Base-by-base conservation (phyloP, 208 protist genomes). In the Leishmania aethiopica region DNA sequence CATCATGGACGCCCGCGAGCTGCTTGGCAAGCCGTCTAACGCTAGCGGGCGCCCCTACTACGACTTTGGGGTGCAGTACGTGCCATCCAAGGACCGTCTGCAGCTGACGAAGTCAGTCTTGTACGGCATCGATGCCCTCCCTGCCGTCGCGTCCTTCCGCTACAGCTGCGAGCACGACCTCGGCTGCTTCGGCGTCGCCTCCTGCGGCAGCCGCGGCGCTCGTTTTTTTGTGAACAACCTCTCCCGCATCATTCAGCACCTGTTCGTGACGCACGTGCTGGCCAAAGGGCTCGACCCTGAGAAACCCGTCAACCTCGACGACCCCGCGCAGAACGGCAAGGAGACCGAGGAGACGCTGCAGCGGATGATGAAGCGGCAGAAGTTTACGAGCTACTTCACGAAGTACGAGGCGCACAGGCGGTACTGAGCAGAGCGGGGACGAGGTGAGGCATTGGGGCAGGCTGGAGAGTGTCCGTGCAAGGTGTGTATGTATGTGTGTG, bases 241-340 rank as follows among this genome's bases (percentile, higher is more conserved):
- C 5, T 93, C 91, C 7, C 88, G 88, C 53, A 89, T 93, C 77
- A 91, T 97, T 70, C 90, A 94, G 80, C 90, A 95, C 69, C 84
- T 95, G 40, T 95, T 95, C 77, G 78, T 95, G 53, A 94, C 94
- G 82, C 93, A 96, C 78, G 86, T 93, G 37, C 84, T 95, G 74
- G 22, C 77, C 57, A 90, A 91, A 47, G 89, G 89, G 19, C 73
- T 95, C 19, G 86, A 95, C 70, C 87, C 88, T 28, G 72, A 87
- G 78, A 83, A 84, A 71, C 85, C 83, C 32, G 80, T 88, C n/a
- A 77, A 94, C 80, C 78, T 96, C 35, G 86, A 94, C 72, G 85
- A 95, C 78, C 91, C 93, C 17, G 80, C 77, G 13, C 77, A 80
- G 45, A 40, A 84, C 40, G 53, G n/a, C 15, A 59, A 62, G 10